phyloP scores from a whole-genome alignment of 2,329 filamentous ascomycete genomes.

The Tolypocladium tropicale region DNA sequence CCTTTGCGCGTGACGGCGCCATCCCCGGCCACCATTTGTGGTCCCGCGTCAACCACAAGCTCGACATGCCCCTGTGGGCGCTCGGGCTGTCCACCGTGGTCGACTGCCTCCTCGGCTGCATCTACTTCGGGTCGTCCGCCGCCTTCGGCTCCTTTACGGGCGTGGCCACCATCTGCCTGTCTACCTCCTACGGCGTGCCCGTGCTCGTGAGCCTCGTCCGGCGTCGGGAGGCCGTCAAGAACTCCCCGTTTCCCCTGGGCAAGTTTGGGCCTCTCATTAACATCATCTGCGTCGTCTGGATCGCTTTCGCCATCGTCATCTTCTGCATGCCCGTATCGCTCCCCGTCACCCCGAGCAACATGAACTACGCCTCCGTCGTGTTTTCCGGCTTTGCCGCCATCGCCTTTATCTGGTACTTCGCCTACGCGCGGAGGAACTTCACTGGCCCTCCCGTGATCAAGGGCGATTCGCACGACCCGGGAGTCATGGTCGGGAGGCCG shows the following conservation, averaged over 20 bases:
- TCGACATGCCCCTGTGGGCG: conserved; percentile 62
- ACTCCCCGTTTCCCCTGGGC: conserved; percentile 60
- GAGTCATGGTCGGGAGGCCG: background rate
- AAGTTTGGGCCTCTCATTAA: conserved; percentile 61
- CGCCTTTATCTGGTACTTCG: conserved; percentile 53
- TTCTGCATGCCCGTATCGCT: conserved; percentile 66
- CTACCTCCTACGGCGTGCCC: conserved; percentile 64
- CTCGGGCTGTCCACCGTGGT: conserved; percentile 58
- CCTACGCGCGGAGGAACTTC: conserved; percentile 52
- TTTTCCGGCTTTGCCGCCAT: conserved; percentile 53
- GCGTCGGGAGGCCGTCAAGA: conserved; percentile 52
- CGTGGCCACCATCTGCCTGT: conserved; percentile 70
- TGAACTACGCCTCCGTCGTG: conserved; percentile 60
- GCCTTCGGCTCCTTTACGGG: conserved; percentile 75
- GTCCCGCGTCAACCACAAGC: conserved; percentile 51
- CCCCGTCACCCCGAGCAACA: conserved; percentile 42
- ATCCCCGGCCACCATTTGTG: conserved; percentile 61
- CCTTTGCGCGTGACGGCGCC: conserved; percentile 65
- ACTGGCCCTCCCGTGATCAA: conserved; percentile 39
- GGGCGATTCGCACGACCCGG: background rate
- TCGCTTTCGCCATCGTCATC: conserved; percentile 56
- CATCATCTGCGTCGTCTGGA: conserved; percentile 58
- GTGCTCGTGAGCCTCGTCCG: conserved; percentile 62
- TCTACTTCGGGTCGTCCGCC: conserved; percentile 68
- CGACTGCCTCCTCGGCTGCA: conserved; percentile 62